Conservation (phyloP, 148 eudicot species). For the Silene conica region DNA sequence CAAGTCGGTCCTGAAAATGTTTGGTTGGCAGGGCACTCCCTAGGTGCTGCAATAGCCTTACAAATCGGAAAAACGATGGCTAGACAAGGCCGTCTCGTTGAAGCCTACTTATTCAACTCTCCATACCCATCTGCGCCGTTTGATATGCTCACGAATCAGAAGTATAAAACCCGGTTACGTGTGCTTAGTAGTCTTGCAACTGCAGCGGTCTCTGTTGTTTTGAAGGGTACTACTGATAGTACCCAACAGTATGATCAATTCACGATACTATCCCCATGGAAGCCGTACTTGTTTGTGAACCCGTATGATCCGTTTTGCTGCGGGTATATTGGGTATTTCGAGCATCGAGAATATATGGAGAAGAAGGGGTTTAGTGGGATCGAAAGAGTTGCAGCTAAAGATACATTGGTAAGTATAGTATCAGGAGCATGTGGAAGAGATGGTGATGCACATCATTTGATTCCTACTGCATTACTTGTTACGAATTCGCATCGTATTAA, state of each 20-base stretch:
- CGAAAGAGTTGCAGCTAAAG: conserved; percentile 26
- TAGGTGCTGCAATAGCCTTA: conserved; percentile 72
- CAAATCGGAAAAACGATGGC: conserved; percentile 56
- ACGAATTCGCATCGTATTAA: conserved; percentile 18
- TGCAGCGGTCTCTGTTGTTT: conserved; percentile 41
- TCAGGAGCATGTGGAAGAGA: conserved; percentile 25
- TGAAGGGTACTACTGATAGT: conserved; percentile 2
- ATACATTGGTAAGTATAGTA: conserved; percentile 17
- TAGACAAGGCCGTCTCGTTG: conserved; percentile 35
- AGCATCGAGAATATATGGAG: conserved; percentile 33
- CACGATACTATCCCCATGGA: neutral
- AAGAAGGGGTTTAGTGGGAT: conserved; percentile 18
- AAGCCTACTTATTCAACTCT: conserved; percentile 77
- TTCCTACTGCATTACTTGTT: conserved; percentile 28
- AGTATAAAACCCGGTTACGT: conserved; percentile 42
- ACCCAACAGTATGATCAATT: neutral
- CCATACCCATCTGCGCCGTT: conserved; percentile 57
- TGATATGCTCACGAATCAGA: conserved; percentile 31
- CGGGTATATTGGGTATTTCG: conserved; percentile 37
- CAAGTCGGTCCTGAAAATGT: conserved; percentile 25
- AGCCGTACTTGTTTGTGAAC: conserved; percentile 33
- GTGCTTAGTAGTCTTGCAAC: conserved; percentile 37
- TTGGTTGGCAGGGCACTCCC: conserved; percentile 78
- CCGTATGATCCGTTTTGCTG: conserved; percentile 29
- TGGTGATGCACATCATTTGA: conserved; percentile 28